Base-by-base conservation (phyloP, 208 protist genomes). In the Trypanosoma caninum region DNA sequence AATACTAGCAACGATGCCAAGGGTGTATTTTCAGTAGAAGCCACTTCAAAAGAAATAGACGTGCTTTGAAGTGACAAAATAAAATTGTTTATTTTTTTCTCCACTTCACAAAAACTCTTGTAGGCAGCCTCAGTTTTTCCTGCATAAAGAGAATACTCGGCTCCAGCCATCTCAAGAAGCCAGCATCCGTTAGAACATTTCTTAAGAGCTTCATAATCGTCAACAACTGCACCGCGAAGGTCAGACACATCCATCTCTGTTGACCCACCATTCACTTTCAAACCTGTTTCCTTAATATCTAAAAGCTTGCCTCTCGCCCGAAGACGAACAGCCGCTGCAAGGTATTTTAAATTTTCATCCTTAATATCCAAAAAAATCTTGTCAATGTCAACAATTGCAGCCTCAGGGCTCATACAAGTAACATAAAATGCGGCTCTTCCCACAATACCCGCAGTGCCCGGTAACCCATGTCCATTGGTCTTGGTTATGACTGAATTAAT, bases 211-310 rank as follows among this genome's bases (percentile, higher is more conserved):
- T 81, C 78, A 74, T 92, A 91, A 52, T 85, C 85, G 8, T 68
- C 63, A 44, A 61, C 55, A 31, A 87, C 22, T 44, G 80, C 65
- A 13, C 68, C 61, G 22, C 88, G 82, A 34, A 92, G 48, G 14
- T 74, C 65, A 27, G 82, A 86, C 30, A 94, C 82, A 22, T 94
- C 84, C 7, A 84, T 59, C 75, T 92, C 84, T 10, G 82, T 94
- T 34, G 82, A 62, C 10, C 80, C 84, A 37, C 87, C 84, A 28
- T 80, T 81, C 9, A 94, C 84, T 35, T 53, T 78, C 59, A 90
- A 63, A 27, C 78, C 69, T n/a, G 82, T 67, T 60, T 94, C 82
- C 60, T 87, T 94, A 2, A 82, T 35, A 52, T 92, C 82, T 25
- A 94, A 65, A 38, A 92, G 65, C 13, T 89, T 69, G 67, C 80